Base-by-base conservation (phyloP, 2,329 filamentous ascomycete species). In the Aspergillus pseudoterreus region DNA sequence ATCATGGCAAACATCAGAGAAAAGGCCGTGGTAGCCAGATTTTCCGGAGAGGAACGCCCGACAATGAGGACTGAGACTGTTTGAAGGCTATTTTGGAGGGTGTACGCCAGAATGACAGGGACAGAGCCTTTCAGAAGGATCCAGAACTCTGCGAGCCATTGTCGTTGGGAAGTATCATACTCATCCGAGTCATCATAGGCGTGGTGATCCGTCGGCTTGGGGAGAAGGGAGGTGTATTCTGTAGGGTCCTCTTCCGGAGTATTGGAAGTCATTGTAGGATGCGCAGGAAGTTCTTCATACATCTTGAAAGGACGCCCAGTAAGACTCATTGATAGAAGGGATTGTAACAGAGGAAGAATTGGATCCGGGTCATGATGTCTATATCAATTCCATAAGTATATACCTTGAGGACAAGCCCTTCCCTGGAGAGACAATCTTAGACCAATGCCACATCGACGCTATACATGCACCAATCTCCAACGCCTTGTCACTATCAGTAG, bases 1-100 rank as follows among this genome's bases (percentile, higher is more conserved):
- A 87, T 85, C 87, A 92, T 91, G 49, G 90, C 90, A 61, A 95
- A 95, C 90, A 95, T 95, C 75, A 94, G 92, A 2, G 87, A 88
- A 63, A 95, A 95, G 0, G 90, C 90, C 1, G 89, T 86, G 0
- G 87, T 88, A 0, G 90, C 88, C 6, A 95, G 75, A 1, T 90
- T 84, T 68, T 94, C 87, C 1, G 90, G 86, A 0, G 87, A 92
- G 0, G 90, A 75, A 2, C 88, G 84, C 9, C 90, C 90, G 3
- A 90, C 89, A 35, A 95, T 85, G 43, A 95, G 74, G 4, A 95
- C 88, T 0, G 89, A 94, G 1, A 88, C 67, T 0, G 90, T 95
- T 66, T 95, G 90, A 0, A 95, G 75, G 4, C 87, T 91, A 68
- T 92, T 95, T 49, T 95, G 90, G 4, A 95, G 77, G 8, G 86